A percentile compares a stretch with the other conserved stretches of the same genome.
Conservation (phyloP, 2,329 filamentous ascomycete species). For the Cadophora sp. region DNA sequence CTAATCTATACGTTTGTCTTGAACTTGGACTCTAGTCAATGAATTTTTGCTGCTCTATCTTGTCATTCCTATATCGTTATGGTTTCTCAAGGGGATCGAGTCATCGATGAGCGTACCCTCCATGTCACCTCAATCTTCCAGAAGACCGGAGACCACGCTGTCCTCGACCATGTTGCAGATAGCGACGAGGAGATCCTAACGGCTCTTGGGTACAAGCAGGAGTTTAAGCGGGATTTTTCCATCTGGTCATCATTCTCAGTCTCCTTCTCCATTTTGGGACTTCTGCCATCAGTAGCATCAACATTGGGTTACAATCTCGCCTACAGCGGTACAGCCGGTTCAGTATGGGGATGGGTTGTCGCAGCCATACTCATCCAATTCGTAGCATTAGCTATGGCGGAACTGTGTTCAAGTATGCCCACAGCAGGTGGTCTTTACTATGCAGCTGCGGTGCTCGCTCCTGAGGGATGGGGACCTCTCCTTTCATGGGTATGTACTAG, state of each 20-base stretch:
- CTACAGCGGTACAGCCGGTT: conserved; percentile 25
- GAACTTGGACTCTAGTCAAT: background rate
- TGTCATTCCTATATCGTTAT: background rate
- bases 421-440: conserved; percentile 70
- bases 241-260: conserved; percentile 26
- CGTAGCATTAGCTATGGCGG: conserved; percentile 65
- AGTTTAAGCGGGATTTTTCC: conserved; percentile 26
- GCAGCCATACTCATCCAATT: conserved; percentile 70
- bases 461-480: conserved; percentile 24
- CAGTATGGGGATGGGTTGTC: conserved; percentile 70
- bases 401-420: conserved; percentile 69
- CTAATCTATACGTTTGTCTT: background rate
- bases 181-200: conserved; percentile 28
- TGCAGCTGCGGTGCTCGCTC: conserved; percentile 50
- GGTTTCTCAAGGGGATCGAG: background rate
- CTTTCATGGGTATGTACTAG: conserved; percentile 21
- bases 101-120: background rate
- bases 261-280: conserved; percentile 23
- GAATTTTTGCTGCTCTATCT: background rate
- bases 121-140: conserved; percentile 21
- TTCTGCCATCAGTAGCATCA: conserved; percentile 26
- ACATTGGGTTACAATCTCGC: conserved; percentile 24
- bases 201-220: conserved; percentile 29
- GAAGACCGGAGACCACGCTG: conserved; percentile 17
- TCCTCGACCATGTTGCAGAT: conserved; percentile 21